Base-by-base conservation (phyloP, 176 grass and related monocot species). In the Alloteropsis semialata region DNA sequence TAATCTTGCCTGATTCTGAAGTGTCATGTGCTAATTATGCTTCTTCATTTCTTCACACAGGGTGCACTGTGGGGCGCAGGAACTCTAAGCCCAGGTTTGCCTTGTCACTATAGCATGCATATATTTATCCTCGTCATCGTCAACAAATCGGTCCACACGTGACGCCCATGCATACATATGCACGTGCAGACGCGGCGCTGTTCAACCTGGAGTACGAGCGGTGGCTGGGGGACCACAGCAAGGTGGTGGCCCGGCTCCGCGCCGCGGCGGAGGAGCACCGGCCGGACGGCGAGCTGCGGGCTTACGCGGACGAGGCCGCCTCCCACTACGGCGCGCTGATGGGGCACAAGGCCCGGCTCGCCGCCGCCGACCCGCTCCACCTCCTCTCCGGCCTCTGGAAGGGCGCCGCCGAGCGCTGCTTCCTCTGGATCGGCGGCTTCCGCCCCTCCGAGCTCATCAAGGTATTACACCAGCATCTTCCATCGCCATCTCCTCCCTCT, bases 371-470 rank as follows among this genome's bases (percentile, higher is more conserved):
- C 71, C 87, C 88, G 37, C 86, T 92, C 72, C 91, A 92, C 76
- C 87, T 92, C 77, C 59, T 89, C 80, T 89, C 81, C 81, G 91
- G 91, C 71, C 63, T 76, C 3, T 92, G 91, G 91, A 66, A 81
- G 71, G 75, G 76, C 63, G 77, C 85, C 22, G 85, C 86, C 24
- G 90, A 91, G 61, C 85, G 78, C 38, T 88, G 90, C 85, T 88
- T 91, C 65, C 78, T 91, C 55, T 91, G 90, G 90, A 88, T 91
- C 58, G 86, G 82, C 24, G 86, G 78, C 66, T 91, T 88, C 82
- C 90, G 90, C 30, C 85, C 90, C 30, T 91, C 90, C 54, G 82
- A 88, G 21, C 30, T 91, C 65, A 61, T 91, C 82, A 88, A 91
- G 90, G 90, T 88, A 36, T 36, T 5, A 46, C 14, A 53, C 48